Percentiles rank a stretch among this genome's conserved stretches.
These are phyloP conservation scores for Pyrenopolyporus hunteri DNA, from an alignment of 495 filamentous ascomycete species.

Conservation along the genomic window DNA sequence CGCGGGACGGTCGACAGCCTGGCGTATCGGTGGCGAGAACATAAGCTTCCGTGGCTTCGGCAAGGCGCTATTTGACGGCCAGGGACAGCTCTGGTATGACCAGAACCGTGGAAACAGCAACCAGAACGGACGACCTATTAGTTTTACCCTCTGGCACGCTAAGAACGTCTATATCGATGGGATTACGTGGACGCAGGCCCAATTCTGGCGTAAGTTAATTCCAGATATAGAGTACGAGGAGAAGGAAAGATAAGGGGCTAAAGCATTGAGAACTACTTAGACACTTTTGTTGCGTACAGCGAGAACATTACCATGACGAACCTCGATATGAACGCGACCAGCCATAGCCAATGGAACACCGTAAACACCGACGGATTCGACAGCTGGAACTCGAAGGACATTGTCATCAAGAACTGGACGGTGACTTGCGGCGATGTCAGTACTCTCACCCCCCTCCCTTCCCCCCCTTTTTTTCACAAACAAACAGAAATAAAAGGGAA, in stretches of 20 bases:
- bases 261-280: constrained; percentile 7
- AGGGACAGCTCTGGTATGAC: constrained; percentile 54
- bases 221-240: background rate
- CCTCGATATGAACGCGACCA: constrained; percentile 49
- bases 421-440: constrained; percentile 51
- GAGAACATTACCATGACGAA: constrained; percentile 55
- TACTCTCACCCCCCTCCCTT: background rate
- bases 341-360: constrained; percentile 43
- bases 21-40: constrained; percentile 48
- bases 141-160: constrained; percentile 48
- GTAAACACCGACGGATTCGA: constrained; percentile 53
- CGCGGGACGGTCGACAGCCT: constrained; percentile 47
- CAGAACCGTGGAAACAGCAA: constrained; percentile 45
- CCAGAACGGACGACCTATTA: constrained; percentile 48
- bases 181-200: constrained; percentile 48
- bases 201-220: constrained; percentile 49
- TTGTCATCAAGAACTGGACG: constrained; percentile 50
- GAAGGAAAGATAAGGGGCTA: background rate
- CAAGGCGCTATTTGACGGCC: constrained; percentile 50
- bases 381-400: constrained; percentile 51
- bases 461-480: background rate
- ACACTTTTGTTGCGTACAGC: constrained; percentile 50
- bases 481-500: background rate
- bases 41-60: constrained; percentile 48
- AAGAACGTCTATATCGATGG: constrained; percentile 51